Evolutionary conservation across 106 monocot genomes (phyloP).

Genomic region (Hemerocallis citrina): DNA sequence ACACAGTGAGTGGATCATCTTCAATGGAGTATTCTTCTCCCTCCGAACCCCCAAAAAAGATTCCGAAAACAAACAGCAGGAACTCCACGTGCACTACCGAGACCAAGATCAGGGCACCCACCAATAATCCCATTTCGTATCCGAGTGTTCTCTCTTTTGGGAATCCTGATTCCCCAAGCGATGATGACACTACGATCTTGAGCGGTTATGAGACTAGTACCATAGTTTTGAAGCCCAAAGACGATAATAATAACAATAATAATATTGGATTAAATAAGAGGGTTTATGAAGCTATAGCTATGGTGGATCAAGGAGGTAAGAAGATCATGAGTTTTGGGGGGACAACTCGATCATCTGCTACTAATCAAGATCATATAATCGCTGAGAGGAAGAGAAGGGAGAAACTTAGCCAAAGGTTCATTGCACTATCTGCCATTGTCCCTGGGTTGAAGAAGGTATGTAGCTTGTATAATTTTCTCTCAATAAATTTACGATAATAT

Average conservation of each 20-base stretch:
- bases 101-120: no score
- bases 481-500: no score
- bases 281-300: background rate
- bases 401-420: conserved; percentile 55
- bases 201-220: no score
- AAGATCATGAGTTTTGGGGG: background rate
- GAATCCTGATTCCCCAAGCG: conserved; percentile 11
- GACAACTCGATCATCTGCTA: conserved; percentile 10
- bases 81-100: background rate
- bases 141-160: conserved; percentile 31
- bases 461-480: no score
- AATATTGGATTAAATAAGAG: conserved; percentile 2
- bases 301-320: conserved; percentile 12
- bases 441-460: conserved; percentile 63
- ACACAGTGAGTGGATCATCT: no score
- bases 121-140: no score
- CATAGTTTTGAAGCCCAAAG: no score
- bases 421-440: conserved; percentile 45
- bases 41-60: conserved; percentile 9
- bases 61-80: conserved; percentile 3
- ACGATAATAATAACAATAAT: no score
- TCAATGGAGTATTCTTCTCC: background rate
- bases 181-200: background rate
- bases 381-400: conserved; percentile 64
- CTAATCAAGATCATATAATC: conserved; percentile 42